Conservation (phyloP, 306 rosid genomes). For the Trifolium subterraneum region DNA sequence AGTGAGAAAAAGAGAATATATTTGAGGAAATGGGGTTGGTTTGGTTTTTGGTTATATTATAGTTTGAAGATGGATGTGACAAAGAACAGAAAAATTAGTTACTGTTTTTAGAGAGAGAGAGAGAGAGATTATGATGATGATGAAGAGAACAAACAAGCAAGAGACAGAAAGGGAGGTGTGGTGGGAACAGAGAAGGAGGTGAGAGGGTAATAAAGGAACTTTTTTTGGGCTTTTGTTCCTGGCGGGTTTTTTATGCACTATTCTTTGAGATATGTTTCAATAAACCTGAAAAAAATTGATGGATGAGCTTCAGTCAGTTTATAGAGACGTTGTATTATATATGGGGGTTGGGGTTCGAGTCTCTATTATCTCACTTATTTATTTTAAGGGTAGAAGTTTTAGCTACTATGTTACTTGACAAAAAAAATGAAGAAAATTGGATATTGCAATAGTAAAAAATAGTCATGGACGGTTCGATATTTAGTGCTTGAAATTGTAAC, state of each 20-base stretch:
- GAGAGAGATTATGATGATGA: constrained; percentile 40
- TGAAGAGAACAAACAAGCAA: not conserved
- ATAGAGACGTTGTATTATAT: no score
- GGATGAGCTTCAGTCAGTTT: no score
- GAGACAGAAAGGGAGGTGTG: constrained; percentile 21
- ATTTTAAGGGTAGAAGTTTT: no score
- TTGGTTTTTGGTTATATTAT: constrained; percentile 5
- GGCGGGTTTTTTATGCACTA: constrained; percentile 50
- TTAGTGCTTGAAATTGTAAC: no score
- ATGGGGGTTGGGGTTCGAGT: no score
- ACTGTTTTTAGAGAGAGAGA: constrained; percentile 37
- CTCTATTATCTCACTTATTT: no score
- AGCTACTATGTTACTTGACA: no score
- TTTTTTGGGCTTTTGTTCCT: constrained; percentile 48
- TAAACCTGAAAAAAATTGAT: no score
- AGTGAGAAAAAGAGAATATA: constrained; percentile 28
- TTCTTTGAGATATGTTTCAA: not conserved
- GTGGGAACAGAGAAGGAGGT: constrained; percentile 15
- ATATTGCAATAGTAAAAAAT: no score
- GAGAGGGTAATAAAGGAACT: not conserved
- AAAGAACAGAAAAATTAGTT: constrained; percentile 51
- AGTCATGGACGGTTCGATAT: no score
- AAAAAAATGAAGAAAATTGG: no score
- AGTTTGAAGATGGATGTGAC: constrained; percentile 49
- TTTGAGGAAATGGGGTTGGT: constrained; percentile 25